Conservation (phyloP, 495 filamentous ascomycete species). For the Emericellopsis terricola region DNA sequence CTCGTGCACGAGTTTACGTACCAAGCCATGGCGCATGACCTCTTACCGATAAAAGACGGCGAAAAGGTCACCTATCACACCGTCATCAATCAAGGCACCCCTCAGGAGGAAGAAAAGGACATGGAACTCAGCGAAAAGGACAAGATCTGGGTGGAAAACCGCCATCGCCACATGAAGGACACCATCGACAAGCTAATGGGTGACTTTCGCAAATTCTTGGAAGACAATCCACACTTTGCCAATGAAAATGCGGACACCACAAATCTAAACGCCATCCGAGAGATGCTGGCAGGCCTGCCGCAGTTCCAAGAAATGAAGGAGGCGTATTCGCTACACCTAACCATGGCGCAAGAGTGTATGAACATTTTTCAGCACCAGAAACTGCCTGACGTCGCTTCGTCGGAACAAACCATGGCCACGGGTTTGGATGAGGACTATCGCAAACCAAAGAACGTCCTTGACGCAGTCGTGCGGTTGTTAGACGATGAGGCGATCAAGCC, state of each 20-base stretch:
- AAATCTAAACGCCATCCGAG: conserved; percentile 80
- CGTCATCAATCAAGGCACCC: conserved; percentile 47
- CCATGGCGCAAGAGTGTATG: conserved; percentile 98
- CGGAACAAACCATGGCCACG: conserved; percentile 75
- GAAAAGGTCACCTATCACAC: conserved; percentile 80
- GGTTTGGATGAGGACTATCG: conserved; percentile 85
- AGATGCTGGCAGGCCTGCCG: conserved; percentile 88
- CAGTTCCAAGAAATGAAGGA: conserved; percentile 92
- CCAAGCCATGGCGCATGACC: conserved; percentile 91
- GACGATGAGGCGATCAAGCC: conserved; percentile 57
- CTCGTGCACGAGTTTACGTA: conserved; percentile 94
- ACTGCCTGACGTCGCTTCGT: conserved; percentile 66
- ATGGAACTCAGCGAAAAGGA: conserved; percentile 82
- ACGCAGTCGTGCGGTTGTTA: conserved; percentile 68
- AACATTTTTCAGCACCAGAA: conserved; percentile 71
- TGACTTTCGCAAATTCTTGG: conserved; percentile 82
- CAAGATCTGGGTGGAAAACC: conserved; percentile 80
- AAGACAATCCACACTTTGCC: conserved; percentile 86
- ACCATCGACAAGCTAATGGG: conserved; percentile 83
- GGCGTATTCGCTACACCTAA: conserved; percentile 84
- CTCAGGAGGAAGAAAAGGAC: conserved; percentile 60
- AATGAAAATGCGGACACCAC: conserved; percentile 46
- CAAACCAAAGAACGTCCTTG: conserved; percentile 74
- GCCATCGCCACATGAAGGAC: conserved; percentile 95
- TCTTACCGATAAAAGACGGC: conserved; percentile 70